Percentiles rank a stretch among this genome's conserved stretches.
Evolutionary conservation across 2,329 filamentous ascomycete genomes (phyloP).

Genomic region (Stemphylium vesicarium): DNA sequence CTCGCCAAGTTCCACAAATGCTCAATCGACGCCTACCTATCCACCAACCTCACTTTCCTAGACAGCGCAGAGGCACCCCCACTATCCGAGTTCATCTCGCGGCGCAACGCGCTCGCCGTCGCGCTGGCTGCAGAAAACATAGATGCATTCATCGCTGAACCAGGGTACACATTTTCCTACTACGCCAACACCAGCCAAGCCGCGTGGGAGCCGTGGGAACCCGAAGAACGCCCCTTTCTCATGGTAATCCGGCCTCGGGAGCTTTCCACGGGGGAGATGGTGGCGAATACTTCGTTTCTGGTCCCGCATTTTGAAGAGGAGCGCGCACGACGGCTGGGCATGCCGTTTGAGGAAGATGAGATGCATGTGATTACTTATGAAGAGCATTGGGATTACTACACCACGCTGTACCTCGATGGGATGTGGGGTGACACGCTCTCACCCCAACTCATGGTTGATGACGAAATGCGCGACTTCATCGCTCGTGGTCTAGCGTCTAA

Average conservation of each 20-base stretch:
- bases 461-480: conserved; percentile 70
- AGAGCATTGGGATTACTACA: conserved; percentile 70
- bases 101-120: conserved; percentile 62
- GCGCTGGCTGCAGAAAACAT: conserved; percentile 59
- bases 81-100: conserved; percentile 60
- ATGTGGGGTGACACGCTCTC: conserved; percentile 45
- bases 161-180: conserved; percentile 69
- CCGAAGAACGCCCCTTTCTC: conserved; percentile 67
- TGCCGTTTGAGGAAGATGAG: conserved; percentile 57
- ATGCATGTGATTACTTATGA: conserved; percentile 66
- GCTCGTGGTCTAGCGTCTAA: conserved; percentile 60
- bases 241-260: conserved; percentile 63
- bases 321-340: conserved; percentile 63
- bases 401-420: conserved; percentile 54
- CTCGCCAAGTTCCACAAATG: conserved; percentile 53
- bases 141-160: conserved; percentile 68
- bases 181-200: conserved; percentile 67
- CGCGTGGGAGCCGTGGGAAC: conserved; percentile 70
- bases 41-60: conserved; percentile 59
- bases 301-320: conserved; percentile 67
- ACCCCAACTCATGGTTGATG: conserved; percentile 66
- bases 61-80: conserved; percentile 54
- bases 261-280: conserved; percentile 49
- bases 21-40: conserved; percentile 59
- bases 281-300: conserved; percentile 64